Evolutionary conservation across 2,329 filamentous ascomycete species (phyloP).

Genomic region (Beauveria caledonica): DNA sequence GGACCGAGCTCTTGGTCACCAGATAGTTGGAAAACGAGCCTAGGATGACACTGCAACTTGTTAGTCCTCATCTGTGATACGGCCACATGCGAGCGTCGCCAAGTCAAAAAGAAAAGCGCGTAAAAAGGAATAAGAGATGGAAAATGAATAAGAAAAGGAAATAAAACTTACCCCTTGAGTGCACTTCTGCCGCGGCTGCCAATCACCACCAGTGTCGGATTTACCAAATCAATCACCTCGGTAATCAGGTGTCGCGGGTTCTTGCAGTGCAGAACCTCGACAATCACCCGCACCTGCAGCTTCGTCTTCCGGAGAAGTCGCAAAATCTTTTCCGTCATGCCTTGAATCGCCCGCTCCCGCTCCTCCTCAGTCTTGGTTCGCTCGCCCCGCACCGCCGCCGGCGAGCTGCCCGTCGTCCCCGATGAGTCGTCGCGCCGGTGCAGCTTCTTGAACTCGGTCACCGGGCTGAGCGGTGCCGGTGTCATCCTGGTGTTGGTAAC

Average conservation of each 20-base stretch:
- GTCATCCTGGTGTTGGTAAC: conserved; percentile 39
- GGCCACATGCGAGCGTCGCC: neutral
- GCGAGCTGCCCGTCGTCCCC: conserved; percentile 32
- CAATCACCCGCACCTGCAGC: conserved; percentile 83
- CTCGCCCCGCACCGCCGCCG: conserved; percentile 35
- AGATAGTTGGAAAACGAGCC: conserved; percentile 97
- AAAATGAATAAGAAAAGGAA: neutral
- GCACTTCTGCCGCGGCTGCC: conserved; percentile 87
- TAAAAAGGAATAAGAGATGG: neutral
- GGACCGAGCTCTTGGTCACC: conserved; percentile 91
- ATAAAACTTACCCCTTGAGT: conserved; percentile 71
- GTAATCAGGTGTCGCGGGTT: conserved; percentile 93
- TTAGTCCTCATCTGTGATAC: neutral
- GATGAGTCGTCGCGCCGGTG: conserved; percentile 23
- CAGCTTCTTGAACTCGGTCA: conserved; percentile 25
- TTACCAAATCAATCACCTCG: conserved; percentile 90
- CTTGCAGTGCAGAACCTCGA: conserved; percentile 98
- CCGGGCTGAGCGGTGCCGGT: conserved; percentile 24
- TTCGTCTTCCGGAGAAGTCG: conserved; percentile 82
- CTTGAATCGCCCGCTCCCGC: conserved; percentile 68
- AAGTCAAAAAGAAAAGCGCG: neutral
- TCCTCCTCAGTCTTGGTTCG: conserved; percentile 64
- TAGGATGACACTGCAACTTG: conserved; percentile 63
- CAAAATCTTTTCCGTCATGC: conserved; percentile 78
- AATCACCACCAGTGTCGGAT: conserved; percentile 85